Conservation (phyloP, 495 filamentous ascomycete genomes). For the Xylaria intraflava region DNA sequence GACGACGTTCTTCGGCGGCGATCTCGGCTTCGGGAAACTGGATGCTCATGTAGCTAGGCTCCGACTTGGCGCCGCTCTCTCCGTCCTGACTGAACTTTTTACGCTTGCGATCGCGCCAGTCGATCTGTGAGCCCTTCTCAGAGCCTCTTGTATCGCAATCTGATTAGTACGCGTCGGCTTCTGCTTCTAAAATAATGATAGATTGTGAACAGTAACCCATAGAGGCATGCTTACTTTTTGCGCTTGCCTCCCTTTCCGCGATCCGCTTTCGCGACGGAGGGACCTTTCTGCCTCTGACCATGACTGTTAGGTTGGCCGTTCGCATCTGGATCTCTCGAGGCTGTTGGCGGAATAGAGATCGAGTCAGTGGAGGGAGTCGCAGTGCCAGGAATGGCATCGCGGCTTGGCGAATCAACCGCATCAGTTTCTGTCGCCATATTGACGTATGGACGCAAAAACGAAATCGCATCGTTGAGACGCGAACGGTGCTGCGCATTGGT, state of each 20-base stretch:
- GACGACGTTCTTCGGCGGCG: slow-evolving; percentile 71
- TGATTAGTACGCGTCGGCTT: slow-evolving; percentile 25
- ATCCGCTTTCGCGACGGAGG: background rate
- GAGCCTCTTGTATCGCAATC: slow-evolving; percentile 7
- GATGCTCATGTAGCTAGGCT: slow-evolving; percentile 42
- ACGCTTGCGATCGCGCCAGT: slow-evolving; percentile 26
- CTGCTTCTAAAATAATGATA: slow-evolving; percentile 1
- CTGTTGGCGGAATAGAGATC: background rate
- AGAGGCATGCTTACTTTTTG: slow-evolving; percentile 10
- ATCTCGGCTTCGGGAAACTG: slow-evolving; percentile 62
- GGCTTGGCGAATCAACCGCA: background rate
- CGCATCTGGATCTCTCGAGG: slow-evolving; percentile 1
- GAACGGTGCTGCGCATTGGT: background rate
- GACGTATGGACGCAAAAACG: background rate
- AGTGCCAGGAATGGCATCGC: background rate
- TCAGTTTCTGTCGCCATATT: slow-evolving; percentile 8
- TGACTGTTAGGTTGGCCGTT: background rate
- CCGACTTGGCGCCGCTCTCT: slow-evolving; percentile 42
- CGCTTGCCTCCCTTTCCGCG: slow-evolving; percentile 13
- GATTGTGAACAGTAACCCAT: background rate
- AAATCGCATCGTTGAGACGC: slow-evolving; percentile 1
- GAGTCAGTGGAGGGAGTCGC: background rate
- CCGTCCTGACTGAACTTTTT: slow-evolving; percentile 28
- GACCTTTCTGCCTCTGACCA: background rate
- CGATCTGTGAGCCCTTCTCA: slow-evolving; percentile 12